phyloP scores from a whole-genome alignment of 495 filamentous ascomycete genomes.

The Cairneyella variabilis region DNA sequence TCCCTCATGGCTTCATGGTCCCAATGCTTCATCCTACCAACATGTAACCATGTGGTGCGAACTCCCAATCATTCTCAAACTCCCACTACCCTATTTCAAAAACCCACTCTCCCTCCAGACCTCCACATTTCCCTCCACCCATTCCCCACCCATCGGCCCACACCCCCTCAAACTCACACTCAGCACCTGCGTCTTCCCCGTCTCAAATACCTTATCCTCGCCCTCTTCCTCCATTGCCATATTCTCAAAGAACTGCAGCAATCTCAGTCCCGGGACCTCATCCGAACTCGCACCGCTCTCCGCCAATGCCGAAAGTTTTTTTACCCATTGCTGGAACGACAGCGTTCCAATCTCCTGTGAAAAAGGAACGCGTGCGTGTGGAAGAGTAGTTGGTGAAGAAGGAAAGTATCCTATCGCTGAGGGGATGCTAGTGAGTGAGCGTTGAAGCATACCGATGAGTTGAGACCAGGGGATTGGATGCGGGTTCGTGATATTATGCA shows the following conservation, averaged over 20 bases:
- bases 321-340: conserved; percentile 17
- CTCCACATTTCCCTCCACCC: conserved; percentile 13
- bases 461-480: conserved; percentile 5
- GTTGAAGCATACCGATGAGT: conserved; percentile 9
- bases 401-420: no score
- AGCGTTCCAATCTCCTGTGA: no score
- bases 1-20: background rate
- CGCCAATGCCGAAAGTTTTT: background rate
- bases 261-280: conserved; percentile 16
- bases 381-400: no score
- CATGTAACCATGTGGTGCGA: background rate
- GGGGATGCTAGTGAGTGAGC: no score
- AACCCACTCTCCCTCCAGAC: conserved; percentile 20
- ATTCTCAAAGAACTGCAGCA: conserved; percentile 24
- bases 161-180: conserved; percentile 11
- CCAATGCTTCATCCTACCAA: background rate
- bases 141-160: conserved; percentile 4
- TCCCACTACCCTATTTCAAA: conserved; percentile 4
- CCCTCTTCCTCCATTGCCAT: conserved; percentile 19
- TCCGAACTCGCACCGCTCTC: background rate
- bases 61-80: background rate
- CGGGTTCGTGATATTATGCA: conserved; percentile 23
- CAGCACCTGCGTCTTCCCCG: conserved; percentile 14
- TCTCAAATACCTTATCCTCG: conserved; percentile 14
- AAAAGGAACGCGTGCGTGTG: no score